Conservation (phyloP, 306 rosid species). For the Hippophae tibetana region DNA sequence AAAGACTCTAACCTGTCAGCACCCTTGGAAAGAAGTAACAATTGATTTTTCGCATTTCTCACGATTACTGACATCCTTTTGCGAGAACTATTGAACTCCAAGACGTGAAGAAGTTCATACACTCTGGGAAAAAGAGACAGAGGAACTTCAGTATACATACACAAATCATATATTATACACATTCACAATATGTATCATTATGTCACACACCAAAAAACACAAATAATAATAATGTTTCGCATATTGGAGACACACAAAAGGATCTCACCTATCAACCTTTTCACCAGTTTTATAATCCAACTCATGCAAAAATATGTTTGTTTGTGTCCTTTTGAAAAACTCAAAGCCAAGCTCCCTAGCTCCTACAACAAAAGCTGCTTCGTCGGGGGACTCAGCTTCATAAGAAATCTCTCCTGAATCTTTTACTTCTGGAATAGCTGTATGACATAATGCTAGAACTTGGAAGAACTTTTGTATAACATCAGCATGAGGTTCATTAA, state of each 20-base stretch:
- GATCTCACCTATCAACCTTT: conserved; percentile 74
- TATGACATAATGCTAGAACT: conserved; percentile 75
- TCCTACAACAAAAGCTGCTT: conserved; percentile 88
- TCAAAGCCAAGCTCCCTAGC: conserved; percentile 85
- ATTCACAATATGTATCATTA: no score
- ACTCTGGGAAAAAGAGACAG: conserved; percentile 35
- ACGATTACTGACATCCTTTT: conserved; percentile 94
- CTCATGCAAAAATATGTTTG: conserved; percentile 56
- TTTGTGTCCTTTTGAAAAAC: conserved; percentile 54
- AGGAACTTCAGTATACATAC: background rate
- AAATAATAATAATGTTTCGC: no score
- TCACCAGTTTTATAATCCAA: conserved; percentile 38
- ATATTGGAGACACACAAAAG: conserved; percentile 8
- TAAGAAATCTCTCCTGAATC: conserved; percentile 48
- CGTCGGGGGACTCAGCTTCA: conserved; percentile 90
- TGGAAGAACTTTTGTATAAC: conserved; percentile 54
- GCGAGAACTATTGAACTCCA: conserved; percentile 84
- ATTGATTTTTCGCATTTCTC: conserved; percentile 45
- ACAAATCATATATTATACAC: no score
- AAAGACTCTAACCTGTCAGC: conserved; percentile 72
- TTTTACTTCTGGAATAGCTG: conserved; percentile 56
- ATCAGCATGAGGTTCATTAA: conserved; percentile 54
- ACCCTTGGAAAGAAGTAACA: conserved; percentile 79
- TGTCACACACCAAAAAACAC: no score
- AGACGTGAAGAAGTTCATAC: conserved; percentile 61